Percentiles rank a stretch among this genome's conserved stretches.
Evolutionary conservation across 148 eudicot genomes (phyloP).

Genomic region (Nyssa sinensis): DNA sequence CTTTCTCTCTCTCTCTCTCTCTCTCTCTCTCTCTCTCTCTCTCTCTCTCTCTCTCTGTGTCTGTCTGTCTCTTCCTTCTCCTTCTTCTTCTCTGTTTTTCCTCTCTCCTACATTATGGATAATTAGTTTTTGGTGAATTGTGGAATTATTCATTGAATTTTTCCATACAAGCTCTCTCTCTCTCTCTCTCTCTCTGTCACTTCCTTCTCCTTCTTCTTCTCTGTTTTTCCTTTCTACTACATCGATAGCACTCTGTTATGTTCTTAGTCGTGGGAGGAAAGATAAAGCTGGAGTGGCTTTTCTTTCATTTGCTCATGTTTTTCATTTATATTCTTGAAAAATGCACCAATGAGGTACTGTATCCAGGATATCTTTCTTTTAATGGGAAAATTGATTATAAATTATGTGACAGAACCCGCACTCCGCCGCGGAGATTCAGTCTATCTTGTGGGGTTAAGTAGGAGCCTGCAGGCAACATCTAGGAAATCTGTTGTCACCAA

Average conservation of each 20-base stretch:
- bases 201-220: too few species aligned
- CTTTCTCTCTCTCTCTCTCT: too few species aligned
- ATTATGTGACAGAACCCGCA: conserved; percentile 62
- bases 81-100: too few species aligned
- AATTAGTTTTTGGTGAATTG: too few species aligned
- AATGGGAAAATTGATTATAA: conserved; percentile 1
- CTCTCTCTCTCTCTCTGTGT: too few species aligned
- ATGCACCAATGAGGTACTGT: neutral
- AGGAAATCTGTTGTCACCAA: conserved; percentile 94
- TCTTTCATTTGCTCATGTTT: too few species aligned
- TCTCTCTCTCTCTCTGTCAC: too few species aligned
- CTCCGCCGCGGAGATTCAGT: conserved; percentile 91
- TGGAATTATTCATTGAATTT: too few species aligned
- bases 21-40: too few species aligned
- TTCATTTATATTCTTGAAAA: neutral
- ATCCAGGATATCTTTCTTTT: neutral
- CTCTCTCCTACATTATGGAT: too few species aligned
- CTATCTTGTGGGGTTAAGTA: conserved; percentile 91
- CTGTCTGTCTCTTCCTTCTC: too few species aligned
- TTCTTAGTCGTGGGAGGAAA: neutral
- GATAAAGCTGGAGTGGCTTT: neutral
- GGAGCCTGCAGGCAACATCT: conserved; percentile 90
- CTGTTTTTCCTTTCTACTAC: too few species aligned
- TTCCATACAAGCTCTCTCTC: neutral
- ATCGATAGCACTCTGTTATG: neutral